Evolutionary conservation across 1,284 basidiomycete species (phyloP).

Genomic region (Trametes pubescens): DNA sequence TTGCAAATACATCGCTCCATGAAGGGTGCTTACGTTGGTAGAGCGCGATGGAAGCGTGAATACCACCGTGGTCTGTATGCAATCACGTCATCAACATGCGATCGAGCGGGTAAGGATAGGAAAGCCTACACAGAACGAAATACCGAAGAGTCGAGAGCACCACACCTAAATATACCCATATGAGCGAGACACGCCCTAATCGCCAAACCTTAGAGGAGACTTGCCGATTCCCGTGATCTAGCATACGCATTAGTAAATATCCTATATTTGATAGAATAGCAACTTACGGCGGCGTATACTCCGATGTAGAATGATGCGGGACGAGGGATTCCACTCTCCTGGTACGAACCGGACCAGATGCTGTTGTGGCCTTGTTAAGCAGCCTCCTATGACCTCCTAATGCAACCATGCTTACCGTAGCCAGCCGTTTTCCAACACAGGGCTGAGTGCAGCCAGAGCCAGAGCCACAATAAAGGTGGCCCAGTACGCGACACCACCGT

Average conservation of each 20-base stretch:
- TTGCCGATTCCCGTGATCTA: slow-evolving; percentile 29
- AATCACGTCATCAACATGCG: neutral
- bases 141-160: slow-evolving; percentile 71
- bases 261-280: slow-evolving; percentile 4
- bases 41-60: slow-evolving; percentile 73
- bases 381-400: too few relatives aligned
- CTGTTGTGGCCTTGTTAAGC: neutral
- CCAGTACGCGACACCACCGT: slow-evolving; percentile 79
- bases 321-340: slow-evolving; percentile 48
- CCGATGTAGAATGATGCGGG: slow-evolving; percentile 79
- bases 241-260: neutral
- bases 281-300: slow-evolving; percentile 73
- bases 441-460: slow-evolving; percentile 71
- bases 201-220: slow-evolving; percentile 39
- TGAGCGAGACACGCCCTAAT: neutral
- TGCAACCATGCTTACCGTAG: slow-evolving; percentile 48
- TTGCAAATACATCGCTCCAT: slow-evolving; percentile 20
- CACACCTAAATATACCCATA: slow-evolving; percentile 52
- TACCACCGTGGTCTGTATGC: slow-evolving; percentile 66
- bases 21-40: slow-evolving; percentile 65
- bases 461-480: slow-evolving; percentile 66
- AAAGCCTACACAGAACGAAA: slow-evolving; percentile 66
- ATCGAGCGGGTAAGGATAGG: neutral
- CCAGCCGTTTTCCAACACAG: slow-evolving; percentile 88
- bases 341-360: slow-evolving; percentile 68